Percentiles rank a stretch among this genome's conserved stretches.
These are phyloP conservation scores for Tricladium varicosporioides DNA, from an alignment of 2,329 filamentous ascomycete species.

Conservation along the genomic window DNA sequence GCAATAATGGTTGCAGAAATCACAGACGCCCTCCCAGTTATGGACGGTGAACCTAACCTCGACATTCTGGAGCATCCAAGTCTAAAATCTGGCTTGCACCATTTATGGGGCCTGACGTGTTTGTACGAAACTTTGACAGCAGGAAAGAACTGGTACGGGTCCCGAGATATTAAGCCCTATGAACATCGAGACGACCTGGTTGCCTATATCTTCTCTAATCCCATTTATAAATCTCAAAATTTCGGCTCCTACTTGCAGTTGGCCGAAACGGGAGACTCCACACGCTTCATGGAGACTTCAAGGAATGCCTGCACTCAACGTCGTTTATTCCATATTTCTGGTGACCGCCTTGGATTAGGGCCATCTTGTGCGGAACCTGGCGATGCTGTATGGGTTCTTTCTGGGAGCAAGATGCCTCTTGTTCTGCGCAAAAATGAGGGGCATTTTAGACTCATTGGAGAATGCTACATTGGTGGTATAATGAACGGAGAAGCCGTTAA, in stretches of 20 bases:
- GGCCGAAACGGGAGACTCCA: neutral
- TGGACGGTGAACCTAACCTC: neutral
- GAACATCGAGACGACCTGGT: neutral
- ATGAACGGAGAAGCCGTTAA: neutral
- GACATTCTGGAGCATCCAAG: neutral
- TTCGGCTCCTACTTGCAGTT: neutral
- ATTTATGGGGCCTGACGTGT: neutral
- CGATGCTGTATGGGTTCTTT: neutral
- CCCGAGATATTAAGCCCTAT: neutral
- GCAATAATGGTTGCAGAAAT: neutral
- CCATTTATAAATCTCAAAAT: neutral
- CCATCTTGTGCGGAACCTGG: neutral
- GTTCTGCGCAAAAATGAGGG: neutral
- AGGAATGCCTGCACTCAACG: neutral
- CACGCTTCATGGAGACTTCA: neutral
- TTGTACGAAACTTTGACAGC: neutral
- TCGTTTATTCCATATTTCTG: neutral
- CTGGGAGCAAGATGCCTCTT: neutral
- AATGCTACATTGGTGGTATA: neutral
- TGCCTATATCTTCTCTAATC: neutral
- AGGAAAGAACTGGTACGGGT: constrained; percentile 1
- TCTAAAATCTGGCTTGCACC: neutral
- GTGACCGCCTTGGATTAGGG: neutral
- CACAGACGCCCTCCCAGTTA: neutral
- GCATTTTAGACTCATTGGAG: neutral